Evolutionary conservation across 2,329 filamentous ascomycete species (phyloP).

Genomic region (Aspergillus ibericus): DNA sequence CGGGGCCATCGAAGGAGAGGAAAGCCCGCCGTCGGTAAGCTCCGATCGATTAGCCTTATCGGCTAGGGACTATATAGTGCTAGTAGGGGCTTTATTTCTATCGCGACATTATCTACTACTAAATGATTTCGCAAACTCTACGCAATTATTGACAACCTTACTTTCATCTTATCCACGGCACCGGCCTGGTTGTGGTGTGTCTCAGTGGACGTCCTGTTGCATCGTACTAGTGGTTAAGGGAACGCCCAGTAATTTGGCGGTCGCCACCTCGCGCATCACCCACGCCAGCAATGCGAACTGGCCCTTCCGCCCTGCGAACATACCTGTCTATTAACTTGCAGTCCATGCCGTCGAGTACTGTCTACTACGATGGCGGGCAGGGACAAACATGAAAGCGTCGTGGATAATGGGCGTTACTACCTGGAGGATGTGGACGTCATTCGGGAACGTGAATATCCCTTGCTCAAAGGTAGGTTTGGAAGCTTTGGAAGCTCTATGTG

Average conservation of each 20-base stretch:
- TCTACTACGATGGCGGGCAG: neutral
- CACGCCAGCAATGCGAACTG: neutral
- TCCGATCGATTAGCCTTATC: constrained; percentile 19
- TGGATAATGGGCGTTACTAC: constrained; percentile 35
- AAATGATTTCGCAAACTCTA: neutral
- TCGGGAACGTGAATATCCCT: constrained; percentile 50
- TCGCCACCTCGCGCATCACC: constrained; percentile 1
- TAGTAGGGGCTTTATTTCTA: neutral
- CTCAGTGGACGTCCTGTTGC: neutral
- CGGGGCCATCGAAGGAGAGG: neutral
- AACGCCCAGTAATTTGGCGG: neutral
- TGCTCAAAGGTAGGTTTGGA: constrained; percentile 37
- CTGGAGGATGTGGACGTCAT: constrained; percentile 50
- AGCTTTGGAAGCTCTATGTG: neutral
- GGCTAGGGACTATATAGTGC: neutral
- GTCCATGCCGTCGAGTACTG: neutral
- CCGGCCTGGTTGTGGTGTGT: neutral
- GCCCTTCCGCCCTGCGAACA: neutral
- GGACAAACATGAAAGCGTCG: neutral
- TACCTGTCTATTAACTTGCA: neutral
- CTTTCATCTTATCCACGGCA: too few relatives aligned
- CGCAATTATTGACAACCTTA: neutral
- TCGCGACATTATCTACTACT: neutral
- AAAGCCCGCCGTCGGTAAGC: constrained; percentile 21
- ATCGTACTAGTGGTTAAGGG: neutral